Conservation (phyloP, 805 yeast genomes). For the Yarrowia sp. region DNA sequence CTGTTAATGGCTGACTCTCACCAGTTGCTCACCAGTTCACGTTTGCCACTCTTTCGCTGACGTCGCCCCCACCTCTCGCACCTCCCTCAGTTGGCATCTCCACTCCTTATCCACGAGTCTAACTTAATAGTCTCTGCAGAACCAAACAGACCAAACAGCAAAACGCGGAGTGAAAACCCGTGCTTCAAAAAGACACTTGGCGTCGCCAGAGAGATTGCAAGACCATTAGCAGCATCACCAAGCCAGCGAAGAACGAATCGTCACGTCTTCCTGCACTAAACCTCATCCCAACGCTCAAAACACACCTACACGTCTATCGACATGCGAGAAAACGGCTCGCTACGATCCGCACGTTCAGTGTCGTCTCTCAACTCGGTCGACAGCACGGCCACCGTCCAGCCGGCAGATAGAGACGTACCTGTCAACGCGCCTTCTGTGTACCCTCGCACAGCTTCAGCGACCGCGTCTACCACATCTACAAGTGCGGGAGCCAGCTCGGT, state of each 20-base stretch:
- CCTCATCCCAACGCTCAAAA: not conserved
- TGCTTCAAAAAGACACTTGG: not conserved
- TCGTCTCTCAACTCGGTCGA: constrained; percentile 19
- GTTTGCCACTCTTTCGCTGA: not conserved
- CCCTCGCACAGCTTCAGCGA: constrained; percentile 28
- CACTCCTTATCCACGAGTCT: constrained; percentile 36
- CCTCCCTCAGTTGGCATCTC: constrained; percentile 24
- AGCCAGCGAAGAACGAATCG: too few species aligned
- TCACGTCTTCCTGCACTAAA: too few species aligned
- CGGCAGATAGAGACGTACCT: constrained; percentile 1
- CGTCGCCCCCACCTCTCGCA: constrained; percentile 6
- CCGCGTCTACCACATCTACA: constrained; percentile 13
- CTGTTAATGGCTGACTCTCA: too few species aligned
- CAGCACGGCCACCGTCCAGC: constrained; percentile 29
- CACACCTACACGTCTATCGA: not conserved
- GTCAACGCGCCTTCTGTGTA: constrained; percentile 29
- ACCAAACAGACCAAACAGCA: constrained; percentile 14
- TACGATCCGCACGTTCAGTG: constrained; percentile 32
- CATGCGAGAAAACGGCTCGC: constrained; percentile 21
- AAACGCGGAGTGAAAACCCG: constrained; percentile 1
- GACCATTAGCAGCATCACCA: not conserved
- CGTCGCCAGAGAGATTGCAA: not conserved
- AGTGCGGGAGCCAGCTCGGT: constrained; percentile 22
- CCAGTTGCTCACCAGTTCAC: too few species aligned
- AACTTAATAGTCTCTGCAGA: constrained; percentile 32